Evolutionary conservation across 345 rosid genomes (phyloP), one percentile per base, ranked within the genome.

Genomic region (Cardiospermum halicacabum): DNA sequence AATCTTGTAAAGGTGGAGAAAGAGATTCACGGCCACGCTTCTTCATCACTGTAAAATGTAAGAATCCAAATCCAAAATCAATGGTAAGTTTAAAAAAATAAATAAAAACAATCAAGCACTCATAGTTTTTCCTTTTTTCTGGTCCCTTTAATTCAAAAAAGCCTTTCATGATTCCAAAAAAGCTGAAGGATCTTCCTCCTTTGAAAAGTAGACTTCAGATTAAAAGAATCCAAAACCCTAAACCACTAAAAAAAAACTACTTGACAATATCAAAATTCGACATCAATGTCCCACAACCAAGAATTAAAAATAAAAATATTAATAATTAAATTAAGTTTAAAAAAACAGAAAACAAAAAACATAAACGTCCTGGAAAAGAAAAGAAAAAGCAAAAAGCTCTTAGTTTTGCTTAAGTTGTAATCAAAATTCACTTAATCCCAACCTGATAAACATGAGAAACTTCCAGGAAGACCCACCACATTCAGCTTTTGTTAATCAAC

Each of bases 1-100:
- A 72, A 75, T 76, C 78, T 11, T 69, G 74, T 69, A 80, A 74
- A 16, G 85, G 78, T 36, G 74, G 74, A 60, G 85, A 80, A 49
- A 78, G 53, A 62, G 87, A 88, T 74, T 83, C 84, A 34, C 76
- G 36, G 75, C 67, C 76, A 68, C 86, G 78, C 71, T 89, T 92
- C 85, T 88, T 89, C 98, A 89, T 83, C 59, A 90, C 98, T 92
- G 89, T 34, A 63, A 72, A n/a, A 68, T 53, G 7, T 67, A 77
- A 75, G 77, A 70, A 26, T 64, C 56, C 72, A 65, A 63, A 39
- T 30, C 53, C 58, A 42, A 64, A 13, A 64, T 56, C 42, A 67
- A 55, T 69, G 26, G 58, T 62, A 48, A 39, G 39, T 34, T 32
- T 3, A 60, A 68, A 61, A 48, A 47, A 32, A 50, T n/a, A n/a